Percentiles rank a stretch among this genome's conserved stretches.
These are phyloP conservation scores for Lipomyces orientalis DNA, from an alignment of 805 yeast species.

Conservation along the genomic window DNA sequence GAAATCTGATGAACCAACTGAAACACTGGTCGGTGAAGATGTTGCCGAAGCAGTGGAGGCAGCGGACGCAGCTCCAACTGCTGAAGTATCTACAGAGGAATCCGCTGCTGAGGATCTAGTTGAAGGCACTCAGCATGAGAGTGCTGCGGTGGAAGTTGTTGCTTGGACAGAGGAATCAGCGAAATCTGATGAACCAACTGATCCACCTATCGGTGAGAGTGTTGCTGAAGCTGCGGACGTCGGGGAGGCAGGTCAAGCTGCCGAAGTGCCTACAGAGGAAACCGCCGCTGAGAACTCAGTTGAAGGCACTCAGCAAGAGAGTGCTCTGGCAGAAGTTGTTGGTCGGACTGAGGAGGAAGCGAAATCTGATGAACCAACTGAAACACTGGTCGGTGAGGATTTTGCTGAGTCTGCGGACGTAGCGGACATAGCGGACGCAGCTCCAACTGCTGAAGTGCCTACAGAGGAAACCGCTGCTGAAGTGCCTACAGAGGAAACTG, in stretches of 20 bases:
- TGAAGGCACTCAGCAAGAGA: constrained; percentile 14
- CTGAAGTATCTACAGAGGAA: constrained; percentile 4
- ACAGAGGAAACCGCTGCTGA: background rate
- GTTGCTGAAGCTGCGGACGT: constrained; percentile 20
- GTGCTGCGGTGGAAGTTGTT: background rate
- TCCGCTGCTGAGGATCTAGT: background rate
- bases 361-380: background rate
- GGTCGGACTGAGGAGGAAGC: background rate
- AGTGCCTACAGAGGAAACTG: constrained; percentile 16
- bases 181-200: background rate
- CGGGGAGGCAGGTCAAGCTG: constrained; percentile 1
- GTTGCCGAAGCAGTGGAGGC: background rate
- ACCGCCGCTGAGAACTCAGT: constrained; percentile 15
- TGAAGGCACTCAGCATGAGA: constrained; percentile 2
- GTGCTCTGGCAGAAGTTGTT: background rate
- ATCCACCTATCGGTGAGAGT: constrained; percentile 6
- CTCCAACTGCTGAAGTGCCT: background rate
- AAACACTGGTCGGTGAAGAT: background rate
- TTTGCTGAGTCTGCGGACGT: constrained; percentile 1
- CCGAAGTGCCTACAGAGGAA: constrained; percentile 10
- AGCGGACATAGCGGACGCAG: constrained; percentile 7
- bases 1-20: background rate
- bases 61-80: constrained; percentile 1
- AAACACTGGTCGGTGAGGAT: background rate
- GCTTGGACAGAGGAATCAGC: background rate